Evolutionary conservation across 2,329 filamentous ascomycete genomes (phyloP), one percentile per base, ranked within the genome.

Genomic region (Colletotrichum navitas): DNA sequence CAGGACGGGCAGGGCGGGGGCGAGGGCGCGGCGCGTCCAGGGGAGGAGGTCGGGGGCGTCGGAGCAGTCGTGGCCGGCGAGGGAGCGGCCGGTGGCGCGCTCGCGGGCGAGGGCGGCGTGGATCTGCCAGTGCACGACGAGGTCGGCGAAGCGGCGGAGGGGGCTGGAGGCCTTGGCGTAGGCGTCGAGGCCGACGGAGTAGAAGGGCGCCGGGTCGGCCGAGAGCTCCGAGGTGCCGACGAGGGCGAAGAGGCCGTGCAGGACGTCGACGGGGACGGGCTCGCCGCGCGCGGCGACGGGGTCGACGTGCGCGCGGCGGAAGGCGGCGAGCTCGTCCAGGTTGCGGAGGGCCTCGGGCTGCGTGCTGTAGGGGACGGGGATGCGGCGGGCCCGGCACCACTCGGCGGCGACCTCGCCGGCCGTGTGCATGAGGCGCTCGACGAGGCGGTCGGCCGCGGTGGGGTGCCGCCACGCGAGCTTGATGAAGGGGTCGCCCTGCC

Each of bases 41-140:
- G 87, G 86, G 14, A 89, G 80, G 73, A 85, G 83, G 54, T 68
- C 58, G 36, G 75, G 73, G 32, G 74, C 74, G 7, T 76, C 74
- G 51, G 78, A 75, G 60, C 80, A 36, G 49, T 80, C 68, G 52
- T 43, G 10, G 6, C 56, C 63, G 43, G 49, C 32, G 45, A 82
- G 73, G 18, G 64, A 69, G 24, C 77, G 74, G 52, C 76, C 68
- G 32, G 72, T 73, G 47, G 81, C 76, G 11, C 84, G 81, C 74
- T 87, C 85, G 70, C 84, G 79, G 18, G 82, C 80, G 41, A 92
- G 80, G 12, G 88, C 86, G 2, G 86, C 87, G 76, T 91, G 86
- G 73, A 92, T 88, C 78, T 92, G 90, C 88, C 89, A 92, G 80
- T 92, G 90, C 1, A 88, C 85, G 41, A 92, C 77, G 58, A 92